Percentiles rank a stretch among this genome's conserved stretches.
Conservation (phyloP, 257 asterid species). For the Hygrophila difformis region DNA sequence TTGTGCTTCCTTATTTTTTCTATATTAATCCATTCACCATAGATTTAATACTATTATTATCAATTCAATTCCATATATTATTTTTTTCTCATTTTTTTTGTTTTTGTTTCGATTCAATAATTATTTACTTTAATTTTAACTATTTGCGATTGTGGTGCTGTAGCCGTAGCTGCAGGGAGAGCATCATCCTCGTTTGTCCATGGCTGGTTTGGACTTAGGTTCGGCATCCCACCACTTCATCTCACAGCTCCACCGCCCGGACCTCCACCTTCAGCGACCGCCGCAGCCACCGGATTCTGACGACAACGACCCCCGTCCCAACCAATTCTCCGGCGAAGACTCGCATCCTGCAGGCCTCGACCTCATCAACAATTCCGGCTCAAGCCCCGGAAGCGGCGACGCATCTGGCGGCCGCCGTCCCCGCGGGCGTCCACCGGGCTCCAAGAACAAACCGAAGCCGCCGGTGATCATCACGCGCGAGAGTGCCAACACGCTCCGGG, state of each 20-base stretch:
- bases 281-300: constrained; percentile 35
- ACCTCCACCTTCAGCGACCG: constrained; percentile 43
- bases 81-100: no score
- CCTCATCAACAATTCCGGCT: constrained; percentile 12
- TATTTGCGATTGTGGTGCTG: background rate
- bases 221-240: constrained; percentile 39
- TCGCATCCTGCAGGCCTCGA: constrained; percentile 18
- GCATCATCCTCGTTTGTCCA: no score
- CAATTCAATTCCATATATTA: no score
- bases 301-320: constrained; percentile 30
- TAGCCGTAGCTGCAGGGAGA: constrained; percentile 6
- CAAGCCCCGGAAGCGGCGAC: constrained; percentile 29
- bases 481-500: constrained; percentile 85
- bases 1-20: background rate
- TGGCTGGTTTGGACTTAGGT: constrained; percentile 83
- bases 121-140: background rate
- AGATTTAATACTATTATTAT: constrained; percentile 13
- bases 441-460: constrained; percentile 76
- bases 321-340: constrained; percentile 23
- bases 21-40: no score
- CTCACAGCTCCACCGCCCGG: constrained; percentile 46
- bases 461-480: constrained; percentile 86
- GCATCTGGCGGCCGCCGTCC: constrained; percentile 29
- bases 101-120: no score
- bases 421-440: constrained; percentile 69